Evolutionary conservation across 2,329 filamentous ascomycete species (phyloP).

Genomic region (Curvularia hawaiiensis): DNA sequence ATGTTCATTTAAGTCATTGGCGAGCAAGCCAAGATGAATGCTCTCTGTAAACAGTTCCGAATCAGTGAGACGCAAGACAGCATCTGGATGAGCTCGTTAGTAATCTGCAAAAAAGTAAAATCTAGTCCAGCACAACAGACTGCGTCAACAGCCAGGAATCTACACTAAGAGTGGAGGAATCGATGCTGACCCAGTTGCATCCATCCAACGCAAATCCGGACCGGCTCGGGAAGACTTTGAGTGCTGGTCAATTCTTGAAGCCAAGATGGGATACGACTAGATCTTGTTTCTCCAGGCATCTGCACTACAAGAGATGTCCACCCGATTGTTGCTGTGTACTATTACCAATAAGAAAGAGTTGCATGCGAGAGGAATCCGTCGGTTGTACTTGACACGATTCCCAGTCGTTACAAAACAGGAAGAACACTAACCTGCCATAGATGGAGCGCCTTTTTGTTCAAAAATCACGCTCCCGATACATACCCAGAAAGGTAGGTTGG

Average conservation of each 20-base stretch:
- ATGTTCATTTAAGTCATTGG: slow-evolving; percentile 46
- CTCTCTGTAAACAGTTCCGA: slow-evolving; percentile 42
- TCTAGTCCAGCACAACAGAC: slow-evolving; percentile 62
- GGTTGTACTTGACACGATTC: not conserved
- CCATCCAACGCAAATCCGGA: slow-evolving; percentile 56
- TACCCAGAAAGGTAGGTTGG: not conserved
- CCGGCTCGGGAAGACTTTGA: slow-evolving; percentile 41
- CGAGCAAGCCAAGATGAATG: slow-evolving; percentile 46
- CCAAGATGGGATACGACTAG: not conserved
- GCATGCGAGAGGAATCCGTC: not conserved
- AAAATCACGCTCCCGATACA: not conserved
- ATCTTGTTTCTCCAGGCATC: not conserved
- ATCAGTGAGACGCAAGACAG: slow-evolving; percentile 27
- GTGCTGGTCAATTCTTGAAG: not conserved
- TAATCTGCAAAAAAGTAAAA: slow-evolving; percentile 55
- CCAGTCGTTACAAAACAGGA: not conserved
- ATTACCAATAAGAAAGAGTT: not conserved
- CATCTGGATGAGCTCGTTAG: slow-evolving; percentile 47
- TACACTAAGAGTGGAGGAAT: slow-evolving; percentile 54
- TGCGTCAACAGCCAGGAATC: slow-evolving; percentile 60
- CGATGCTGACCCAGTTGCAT: slow-evolving; percentile 47
- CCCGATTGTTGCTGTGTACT: not conserved
- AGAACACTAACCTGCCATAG: not conserved
- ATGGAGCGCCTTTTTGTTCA: not conserved
- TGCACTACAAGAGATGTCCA: not conserved